A percentile compares a stretch with the other conserved stretches of the same genome.
phyloP scores from a whole-genome alignment of 495 filamentous ascomycete species.

The Amniculicola lignicola region DNA sequence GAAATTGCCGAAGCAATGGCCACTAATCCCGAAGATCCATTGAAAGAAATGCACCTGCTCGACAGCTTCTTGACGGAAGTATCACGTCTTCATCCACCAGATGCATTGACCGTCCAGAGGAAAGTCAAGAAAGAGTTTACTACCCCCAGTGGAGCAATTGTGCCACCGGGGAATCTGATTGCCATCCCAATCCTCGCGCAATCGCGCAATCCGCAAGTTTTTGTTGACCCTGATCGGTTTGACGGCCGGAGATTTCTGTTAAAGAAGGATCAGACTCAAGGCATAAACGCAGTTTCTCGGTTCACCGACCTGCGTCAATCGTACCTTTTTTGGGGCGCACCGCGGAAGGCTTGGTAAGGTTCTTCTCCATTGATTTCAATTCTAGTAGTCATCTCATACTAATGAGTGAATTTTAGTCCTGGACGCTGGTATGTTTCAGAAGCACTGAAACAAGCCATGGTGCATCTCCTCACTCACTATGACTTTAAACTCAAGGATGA shows the following conservation, averaged over 20 bases:
- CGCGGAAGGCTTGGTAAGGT: conserved; percentile 14
- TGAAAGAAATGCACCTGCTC: not conserved
- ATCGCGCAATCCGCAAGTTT: not conserved
- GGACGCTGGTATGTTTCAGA: conserved; percentile 14
- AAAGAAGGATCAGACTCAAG: not conserved
- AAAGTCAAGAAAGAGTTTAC: not conserved
- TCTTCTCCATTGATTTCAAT: not conserved
- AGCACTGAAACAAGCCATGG: not conserved
- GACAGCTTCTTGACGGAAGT: not conserved
- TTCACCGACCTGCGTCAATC: conserved; percentile 4
- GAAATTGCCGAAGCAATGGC: not conserved
- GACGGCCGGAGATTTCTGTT: not conserved
- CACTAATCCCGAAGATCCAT: not conserved
- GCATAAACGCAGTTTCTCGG: not conserved
- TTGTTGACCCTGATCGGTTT: not conserved
- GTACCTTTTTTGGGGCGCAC: conserved; percentile 5
- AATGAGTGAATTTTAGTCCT: not conserved
- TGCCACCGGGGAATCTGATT: conserved; percentile 3
- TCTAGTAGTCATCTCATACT: not conserved
- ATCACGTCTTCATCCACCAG: not conserved
- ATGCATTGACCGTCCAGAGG: not conserved
- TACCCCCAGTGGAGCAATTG: not conserved
- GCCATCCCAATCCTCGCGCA: conserved; percentile 7
- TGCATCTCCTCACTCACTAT: conserved; percentile 13
- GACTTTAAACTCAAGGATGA: conserved; percentile 10